Percentiles rank a stretch among this genome's conserved stretches.
Conservation (phyloP, 805 yeast species). For the Candida broadrunensis region DNA sequence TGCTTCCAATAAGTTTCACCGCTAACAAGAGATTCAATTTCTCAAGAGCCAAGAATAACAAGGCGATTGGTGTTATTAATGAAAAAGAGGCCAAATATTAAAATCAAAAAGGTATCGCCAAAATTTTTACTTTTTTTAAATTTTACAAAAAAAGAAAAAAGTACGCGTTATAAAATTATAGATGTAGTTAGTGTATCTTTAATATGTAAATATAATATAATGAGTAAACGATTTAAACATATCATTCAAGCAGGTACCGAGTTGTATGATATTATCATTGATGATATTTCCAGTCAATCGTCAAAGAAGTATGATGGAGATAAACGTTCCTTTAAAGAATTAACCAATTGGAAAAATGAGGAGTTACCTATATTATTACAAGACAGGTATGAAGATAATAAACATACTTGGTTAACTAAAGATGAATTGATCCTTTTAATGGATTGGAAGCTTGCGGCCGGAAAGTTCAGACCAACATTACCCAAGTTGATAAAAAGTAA, state of each 20-base stretch:
- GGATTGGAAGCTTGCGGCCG: conserved; percentile 49
- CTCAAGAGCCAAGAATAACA: conserved; percentile 6
- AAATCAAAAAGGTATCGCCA: not conserved
- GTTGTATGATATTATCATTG: conserved; percentile 25
- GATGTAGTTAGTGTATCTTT: too few relatives aligned
- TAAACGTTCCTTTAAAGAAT: conserved; percentile 24
- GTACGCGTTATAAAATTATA: too few relatives aligned
- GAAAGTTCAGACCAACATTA: conserved; percentile 44
- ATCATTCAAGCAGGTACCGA: conserved; percentile 14
- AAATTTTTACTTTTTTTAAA: too few relatives aligned
- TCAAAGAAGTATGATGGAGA: conserved; percentile 22
- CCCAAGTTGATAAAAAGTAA: conserved; percentile 41
- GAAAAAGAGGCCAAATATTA: not conserved
- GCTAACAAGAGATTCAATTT: conserved; percentile 37
- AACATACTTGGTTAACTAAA: conserved; percentile 28
- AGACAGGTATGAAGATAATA: conserved; percentile 16
- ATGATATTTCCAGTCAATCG: conserved; percentile 23
- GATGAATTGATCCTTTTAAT: conserved; percentile 38
- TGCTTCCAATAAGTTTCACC: conserved; percentile 55
- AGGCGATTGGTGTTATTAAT: conserved; percentile 7
- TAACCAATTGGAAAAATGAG: conserved; percentile 35
- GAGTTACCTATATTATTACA: conserved; percentile 26
- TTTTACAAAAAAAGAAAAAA: too few relatives aligned
- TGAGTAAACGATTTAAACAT: not conserved
- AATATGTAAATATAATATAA: too few relatives aligned